Evolutionary conservation across 306 rosid species (phyloP), one percentile per base, ranked within the genome.

Genomic region (Pueraria montana): DNA sequence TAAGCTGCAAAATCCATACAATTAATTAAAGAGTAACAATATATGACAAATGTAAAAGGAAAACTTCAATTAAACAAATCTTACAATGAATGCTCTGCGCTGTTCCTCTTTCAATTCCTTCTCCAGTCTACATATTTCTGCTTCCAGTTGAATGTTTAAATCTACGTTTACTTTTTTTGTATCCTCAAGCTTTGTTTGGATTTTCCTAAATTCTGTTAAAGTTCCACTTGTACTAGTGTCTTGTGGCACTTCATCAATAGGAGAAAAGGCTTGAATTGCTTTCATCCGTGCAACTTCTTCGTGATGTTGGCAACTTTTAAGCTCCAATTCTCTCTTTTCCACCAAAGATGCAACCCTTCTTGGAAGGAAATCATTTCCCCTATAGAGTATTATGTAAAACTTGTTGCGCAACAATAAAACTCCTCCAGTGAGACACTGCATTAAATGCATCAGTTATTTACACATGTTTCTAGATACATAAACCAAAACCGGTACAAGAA

Each of bases 321-420:
- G 96, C 86, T 91, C 93, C 24, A 20, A 58, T 85, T 92, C 98
- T 87, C 97, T 90, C 83, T 75, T 82, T 45, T 84, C 80, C 75
- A 94, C 86, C 84, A 89, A 86, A 48, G 83, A 82, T 38, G 91
- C 86, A 66, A 92, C 87, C 74, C 72, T 77, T 49, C 53, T 69
- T 17, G 98, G 97, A 84, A 94, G 92, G 87, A 91, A 92, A 87
- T 94, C 98, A 63, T 94, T 90, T 80, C 98, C 98, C 83, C 96
- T 88, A 74, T 91, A 92, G 59, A 94, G 91, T 87, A 92, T 68
- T 45, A 94, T 89, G 50, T 87, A 63, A 80, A 84, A 92, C 85
- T 94, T 94, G 80, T 94, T 92, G 43, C 94, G 94, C 63, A 94
- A 87, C 84, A 94, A 82, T 70, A 94, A 88, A 84, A 84, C 89